Evolutionary conservation across 2,329 filamentous ascomycete species (phyloP).

Genomic region (Rhinocladiella similis): DNA sequence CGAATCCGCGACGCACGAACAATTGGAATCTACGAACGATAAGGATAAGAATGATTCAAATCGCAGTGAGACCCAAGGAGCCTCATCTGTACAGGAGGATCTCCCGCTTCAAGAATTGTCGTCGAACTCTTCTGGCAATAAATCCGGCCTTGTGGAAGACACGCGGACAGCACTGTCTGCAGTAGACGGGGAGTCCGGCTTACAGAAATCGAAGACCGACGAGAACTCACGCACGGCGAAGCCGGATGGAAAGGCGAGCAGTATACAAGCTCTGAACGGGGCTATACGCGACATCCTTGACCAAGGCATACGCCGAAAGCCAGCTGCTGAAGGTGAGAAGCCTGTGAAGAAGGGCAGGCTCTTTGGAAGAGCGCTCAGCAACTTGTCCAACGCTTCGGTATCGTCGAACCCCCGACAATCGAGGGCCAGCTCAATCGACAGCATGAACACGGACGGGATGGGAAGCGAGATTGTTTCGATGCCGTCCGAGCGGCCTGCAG

Average conservation of each 20-base stretch:
- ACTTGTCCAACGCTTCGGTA: conserved; percentile 40
- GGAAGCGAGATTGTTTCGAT: conserved; percentile 35
- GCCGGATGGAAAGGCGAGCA: conserved; percentile 4
- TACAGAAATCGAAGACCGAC: conserved; percentile 4
- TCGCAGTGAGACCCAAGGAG: conserved; percentile 6
- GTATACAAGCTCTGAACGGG: conserved; percentile 33
- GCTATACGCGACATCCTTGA: conserved; percentile 44
- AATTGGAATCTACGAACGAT: not conserved
- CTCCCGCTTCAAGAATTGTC: conserved; percentile 35
- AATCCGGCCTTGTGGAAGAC: not conserved
- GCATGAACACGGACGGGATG: conserved; percentile 42
- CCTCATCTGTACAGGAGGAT: conserved; percentile 3
- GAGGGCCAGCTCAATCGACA: conserved; percentile 52
- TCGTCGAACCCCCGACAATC: conserved; percentile 34
- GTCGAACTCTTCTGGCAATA: conserved; percentile 32
- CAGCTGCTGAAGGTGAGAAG: conserved; percentile 26
- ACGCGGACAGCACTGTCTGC: conserved; percentile 15
- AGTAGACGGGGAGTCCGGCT: conserved; percentile 18
- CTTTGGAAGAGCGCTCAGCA: conserved; percentile 44
- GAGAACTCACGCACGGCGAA: conserved; percentile 1
- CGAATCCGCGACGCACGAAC: not conserved
- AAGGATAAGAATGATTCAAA: not conserved
- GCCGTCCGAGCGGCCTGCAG: conserved; percentile 10
- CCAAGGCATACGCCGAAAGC: conserved; percentile 36
- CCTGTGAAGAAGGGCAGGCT: conserved; percentile 37